A percentile compares a stretch with the other conserved stretches of the same genome.
These are phyloP conservation scores for Eruca vesicaria DNA, from an alignment of 441 rosid species.

Conservation along the genomic window DNA sequence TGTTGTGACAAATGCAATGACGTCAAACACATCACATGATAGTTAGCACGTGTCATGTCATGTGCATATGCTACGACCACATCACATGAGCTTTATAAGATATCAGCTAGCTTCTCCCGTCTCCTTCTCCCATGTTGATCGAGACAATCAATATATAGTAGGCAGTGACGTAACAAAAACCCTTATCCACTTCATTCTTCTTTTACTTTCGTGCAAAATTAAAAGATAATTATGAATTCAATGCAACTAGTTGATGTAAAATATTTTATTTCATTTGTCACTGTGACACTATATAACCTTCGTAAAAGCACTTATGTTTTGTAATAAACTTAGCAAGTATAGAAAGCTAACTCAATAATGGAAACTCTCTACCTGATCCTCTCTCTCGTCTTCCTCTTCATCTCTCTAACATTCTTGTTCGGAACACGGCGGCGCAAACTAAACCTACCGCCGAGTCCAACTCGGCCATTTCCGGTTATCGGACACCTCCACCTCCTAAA, in stretches of 20 bases:
- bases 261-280: background rate
- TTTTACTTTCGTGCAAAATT: background rate
- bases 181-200: background rate
- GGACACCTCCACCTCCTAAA: constrained; percentile 30
- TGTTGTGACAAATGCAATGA: constrained; percentile 13
- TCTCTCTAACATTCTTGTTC: background rate
- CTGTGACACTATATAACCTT: background rate
- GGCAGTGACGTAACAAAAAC: background rate
- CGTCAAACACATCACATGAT: background rate
- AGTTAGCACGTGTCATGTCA: constrained; percentile 16
- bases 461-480: background rate
- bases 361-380: background rate
- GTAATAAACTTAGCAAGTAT: background rate
- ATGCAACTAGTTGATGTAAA: background rate
- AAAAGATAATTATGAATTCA: background rate
- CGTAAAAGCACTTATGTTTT: background rate
- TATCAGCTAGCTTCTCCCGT: background rate
- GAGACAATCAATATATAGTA: background rate
- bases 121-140: background rate
- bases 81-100: background rate
- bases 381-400: background rate
- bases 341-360: constrained; percentile 7
- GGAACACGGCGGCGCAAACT: background rate
- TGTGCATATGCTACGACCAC: background rate
- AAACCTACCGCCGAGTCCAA: constrained; percentile 25